These are phyloP conservation scores for Coemansia reversa DNA, from an alignment of 192 early-diverging fungal species.

Conservation along the genomic window DNA sequence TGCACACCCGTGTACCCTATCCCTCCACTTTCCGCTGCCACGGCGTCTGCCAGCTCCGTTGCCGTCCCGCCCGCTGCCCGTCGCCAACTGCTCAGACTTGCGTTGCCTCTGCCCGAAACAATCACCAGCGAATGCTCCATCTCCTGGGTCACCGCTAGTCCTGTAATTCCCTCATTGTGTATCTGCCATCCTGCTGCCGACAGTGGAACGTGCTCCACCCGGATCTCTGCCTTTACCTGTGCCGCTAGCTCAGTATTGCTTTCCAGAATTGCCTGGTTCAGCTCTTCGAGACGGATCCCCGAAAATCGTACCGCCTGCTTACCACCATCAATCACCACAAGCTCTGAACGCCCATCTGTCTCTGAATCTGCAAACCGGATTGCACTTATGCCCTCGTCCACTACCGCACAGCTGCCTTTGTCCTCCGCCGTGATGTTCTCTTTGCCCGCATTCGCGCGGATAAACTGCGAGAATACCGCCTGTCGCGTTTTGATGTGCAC, in stretches of 20 bases:
- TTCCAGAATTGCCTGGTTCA: constrained; percentile 30
- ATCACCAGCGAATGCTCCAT: constrained; percentile 11
- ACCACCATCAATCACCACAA: constrained; percentile 20
- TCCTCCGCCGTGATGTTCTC: neutral
- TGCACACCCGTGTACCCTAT: constrained; percentile 22
- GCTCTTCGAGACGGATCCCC: constrained; percentile 14
- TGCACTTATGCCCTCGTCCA: constrained; percentile 5
- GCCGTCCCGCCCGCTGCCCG: neutral
- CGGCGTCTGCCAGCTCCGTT: constrained; percentile 26
- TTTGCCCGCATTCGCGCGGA: neutral
- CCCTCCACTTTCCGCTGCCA: constrained; percentile 25
- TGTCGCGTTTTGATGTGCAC: constrained; percentile 38
- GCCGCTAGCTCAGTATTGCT: constrained; percentile 31
- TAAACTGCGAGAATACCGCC: constrained; percentile 30
- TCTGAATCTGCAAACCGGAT: constrained; percentile 20
- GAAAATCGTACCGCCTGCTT: constrained; percentile 38
- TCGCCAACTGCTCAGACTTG: constrained; percentile 41
- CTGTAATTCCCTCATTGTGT: constrained; percentile 16
- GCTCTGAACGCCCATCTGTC: constrained; percentile 20
- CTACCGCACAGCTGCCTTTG: neutral
- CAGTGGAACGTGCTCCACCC: constrained; percentile 24
- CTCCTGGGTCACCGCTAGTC: constrained; percentile 21
- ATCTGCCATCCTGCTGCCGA: neutral
- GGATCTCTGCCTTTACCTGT: constrained; percentile 18
- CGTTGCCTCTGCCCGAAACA: constrained; percentile 30